Conservation (phyloP, 2,329 filamentous ascomycete genomes). For the Apiospora marii region DNA sequence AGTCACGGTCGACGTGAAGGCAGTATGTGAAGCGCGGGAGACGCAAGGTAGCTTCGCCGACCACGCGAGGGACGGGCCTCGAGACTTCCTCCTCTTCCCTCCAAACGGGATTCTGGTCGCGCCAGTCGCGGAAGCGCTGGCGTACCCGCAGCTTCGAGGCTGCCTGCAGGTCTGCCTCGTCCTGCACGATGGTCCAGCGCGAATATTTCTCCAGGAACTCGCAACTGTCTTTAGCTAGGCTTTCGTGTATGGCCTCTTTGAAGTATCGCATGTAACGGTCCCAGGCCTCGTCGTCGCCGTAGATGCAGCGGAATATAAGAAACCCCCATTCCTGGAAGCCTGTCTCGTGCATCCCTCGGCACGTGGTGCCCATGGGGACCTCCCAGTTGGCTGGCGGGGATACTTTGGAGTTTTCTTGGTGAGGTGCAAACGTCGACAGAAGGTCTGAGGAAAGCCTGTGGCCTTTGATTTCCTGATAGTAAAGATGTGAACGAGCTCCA, state of each 20-base stretch:
- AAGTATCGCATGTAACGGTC: not conserved
- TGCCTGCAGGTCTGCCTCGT: not conserved
- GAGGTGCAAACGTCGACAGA: not conserved
- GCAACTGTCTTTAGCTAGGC: not conserved
- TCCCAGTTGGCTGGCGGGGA: not conserved
- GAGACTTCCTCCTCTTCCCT: not conserved
- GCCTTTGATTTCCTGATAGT: not conserved
- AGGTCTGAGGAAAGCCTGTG: not conserved
- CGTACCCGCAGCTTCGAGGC: not conserved
- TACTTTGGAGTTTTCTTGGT: not conserved
- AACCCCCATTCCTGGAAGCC: not conserved
- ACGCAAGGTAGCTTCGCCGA: not conserved
- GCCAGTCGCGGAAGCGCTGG: not conserved
- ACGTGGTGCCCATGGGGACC: not conserved
- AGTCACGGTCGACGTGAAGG: conserved; percentile 8
- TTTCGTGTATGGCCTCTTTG: not conserved
- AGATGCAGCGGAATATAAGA: not conserved
- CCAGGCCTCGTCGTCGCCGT: conserved; percentile 12
- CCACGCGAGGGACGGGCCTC: too few species aligned
- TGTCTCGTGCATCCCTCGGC: not conserved
- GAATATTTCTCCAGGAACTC: not conserved
- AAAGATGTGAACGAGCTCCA: too few species aligned
- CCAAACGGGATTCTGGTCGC: not conserved
- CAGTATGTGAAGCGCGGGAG: conserved; percentile 4
- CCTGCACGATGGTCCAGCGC: not conserved